Percentiles rank a stretch among this genome's conserved stretches.
These are phyloP conservation scores for Mycotypha africana DNA, from an alignment of 371 early-diverging fungal species.

Conservation along the genomic window DNA sequence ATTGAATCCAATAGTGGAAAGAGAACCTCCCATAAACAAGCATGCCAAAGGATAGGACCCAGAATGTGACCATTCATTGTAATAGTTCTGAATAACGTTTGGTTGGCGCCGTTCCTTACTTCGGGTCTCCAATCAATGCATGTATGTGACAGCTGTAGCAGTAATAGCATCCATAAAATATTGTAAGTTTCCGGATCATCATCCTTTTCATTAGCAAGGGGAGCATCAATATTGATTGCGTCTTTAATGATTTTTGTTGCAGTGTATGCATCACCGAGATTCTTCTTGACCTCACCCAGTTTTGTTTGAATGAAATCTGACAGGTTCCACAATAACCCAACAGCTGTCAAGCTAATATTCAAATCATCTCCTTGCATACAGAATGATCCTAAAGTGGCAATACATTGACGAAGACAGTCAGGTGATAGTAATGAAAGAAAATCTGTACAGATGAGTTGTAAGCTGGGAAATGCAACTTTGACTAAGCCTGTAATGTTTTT, in stretches of 20 bases:
- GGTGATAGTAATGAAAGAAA: conserved; percentile 80
- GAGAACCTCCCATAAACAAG: conserved; percentile 84
- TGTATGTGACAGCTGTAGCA: conserved; percentile 75
- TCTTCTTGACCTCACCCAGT: conserved; percentile 44
- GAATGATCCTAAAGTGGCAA: conserved; percentile 79
- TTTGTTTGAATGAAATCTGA: conserved; percentile 77
- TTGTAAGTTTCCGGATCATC: conserved; percentile 45
- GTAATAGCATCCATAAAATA: conserved; percentile 82
- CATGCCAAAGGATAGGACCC: conserved; percentile 70
- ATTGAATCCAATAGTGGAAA: conserved; percentile 85
- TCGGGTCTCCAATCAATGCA: conserved; percentile 89
- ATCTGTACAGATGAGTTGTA: conserved; percentile 96
- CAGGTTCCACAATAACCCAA: conserved; percentile 90
- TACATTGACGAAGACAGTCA: conserved; percentile 72
- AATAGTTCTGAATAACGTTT: conserved; percentile 92
- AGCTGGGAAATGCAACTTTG: conserved; percentile 84
- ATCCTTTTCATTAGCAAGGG: conserved; percentile 33
- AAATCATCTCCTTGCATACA: conserved; percentile 85
- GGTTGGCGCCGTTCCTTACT: conserved; percentile 91
- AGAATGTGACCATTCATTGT: conserved; percentile 77
- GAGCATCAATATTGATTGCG: conserved; percentile 27
- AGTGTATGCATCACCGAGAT: neutral
- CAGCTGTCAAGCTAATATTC: conserved; percentile 91
- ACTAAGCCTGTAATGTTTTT: conserved; percentile 54
- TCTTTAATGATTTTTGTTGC: conserved; percentile 27